Base-by-base conservation (phyloP, 176 grass and related monocot species). In the Bolboschoenus planiculmis region DNA sequence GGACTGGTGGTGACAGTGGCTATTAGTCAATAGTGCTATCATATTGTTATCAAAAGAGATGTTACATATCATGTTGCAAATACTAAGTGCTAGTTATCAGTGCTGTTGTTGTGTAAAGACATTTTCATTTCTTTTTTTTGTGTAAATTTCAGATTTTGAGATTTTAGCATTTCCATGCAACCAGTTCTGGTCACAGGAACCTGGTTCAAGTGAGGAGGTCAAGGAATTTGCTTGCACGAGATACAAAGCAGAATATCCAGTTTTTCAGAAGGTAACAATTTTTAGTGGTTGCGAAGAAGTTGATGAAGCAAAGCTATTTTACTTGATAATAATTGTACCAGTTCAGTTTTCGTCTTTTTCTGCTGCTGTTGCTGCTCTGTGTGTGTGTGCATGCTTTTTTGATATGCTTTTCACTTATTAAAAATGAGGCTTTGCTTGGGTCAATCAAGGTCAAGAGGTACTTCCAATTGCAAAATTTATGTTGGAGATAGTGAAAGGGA, bases 81-180 rank as follows among this genome's bases (percentile, higher is more conserved):
- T 68, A 39, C 9, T 39, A 40, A 51, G 9, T 18, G 6, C 42
- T 31, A 76, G 43, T 76, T 76, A 46, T 39, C 68, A 50, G 24
- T 75, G 15, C 10, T 24, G 30, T 48, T 47, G 26, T 31, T 75
- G 31, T 47, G 43, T 50, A 50, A 24, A 50, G 71, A 31, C 18
- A 43, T 30, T 73, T 42, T 70, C 65, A 42, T 68, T 29, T 24
- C 33, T 77, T 15, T 8, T 58, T 77, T 8, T 87, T 88, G 50
- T 24, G 27, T 70, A 61, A 74, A 85, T 48, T 13, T 31, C 76
- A 99, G 96, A 95, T 66, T 99, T 99, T 83, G 92, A 93, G 87
- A 91, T 99, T 86, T 87, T 99, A 82, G 96, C 91, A 84, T 95
- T 99, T 85, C 92, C 92, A 16, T 99, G 96, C 89, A 99, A 99